Base-by-base conservation (phyloP, 345 rosid genomes). In the Dimocarpus longan region DNA sequence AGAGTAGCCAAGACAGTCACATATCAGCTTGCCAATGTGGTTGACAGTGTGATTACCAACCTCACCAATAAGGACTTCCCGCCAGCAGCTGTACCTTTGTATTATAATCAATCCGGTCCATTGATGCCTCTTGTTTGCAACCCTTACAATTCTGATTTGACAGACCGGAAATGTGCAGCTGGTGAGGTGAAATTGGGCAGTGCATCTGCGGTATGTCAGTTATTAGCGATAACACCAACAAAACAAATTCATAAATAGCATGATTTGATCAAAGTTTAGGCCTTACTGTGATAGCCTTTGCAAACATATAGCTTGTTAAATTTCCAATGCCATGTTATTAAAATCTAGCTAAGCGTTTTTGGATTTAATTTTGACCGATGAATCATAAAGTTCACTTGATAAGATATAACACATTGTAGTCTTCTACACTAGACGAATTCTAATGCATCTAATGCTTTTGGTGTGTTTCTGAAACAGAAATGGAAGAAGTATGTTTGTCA, bases 61-160 rank as follows among this genome's bases (percentile, higher is more conserved):
- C 80, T 94, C 68, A 75, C 89, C 71, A 93, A 94, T 87, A 73
- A 19, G 40, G 88, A 93, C 65, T 18, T 86, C 67, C 95, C 93
- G 0, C 85, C 91, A 32, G 73, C 16, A 64, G 62, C 76, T 11
- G 84, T 73, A 68, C 81, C 90, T 39, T 19, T 89, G 1, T 90
- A 87, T 80, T 86, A 82, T 87, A 96, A 96, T 81, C 98, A 96
- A 74, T 96, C 99, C 0, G 99, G 99, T 75, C 98, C 95, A 1
- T 60, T 80, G 76, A 76, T 96, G 83, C 99, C 99, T 5, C 2
- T 56, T 39, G 91, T 97, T 40, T 97, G 99, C 84, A 91, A 92
- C 82, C 99, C 98, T 0, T 94, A 90, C 40, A 87, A 92, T 26
- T 67, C 91, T 42, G 91, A 94, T 88, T 86, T 91, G 48, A 83